Evolutionary conservation across 768 basidiomycete genomes (phyloP).

Genomic region (Termitomyces sp.): DNA sequence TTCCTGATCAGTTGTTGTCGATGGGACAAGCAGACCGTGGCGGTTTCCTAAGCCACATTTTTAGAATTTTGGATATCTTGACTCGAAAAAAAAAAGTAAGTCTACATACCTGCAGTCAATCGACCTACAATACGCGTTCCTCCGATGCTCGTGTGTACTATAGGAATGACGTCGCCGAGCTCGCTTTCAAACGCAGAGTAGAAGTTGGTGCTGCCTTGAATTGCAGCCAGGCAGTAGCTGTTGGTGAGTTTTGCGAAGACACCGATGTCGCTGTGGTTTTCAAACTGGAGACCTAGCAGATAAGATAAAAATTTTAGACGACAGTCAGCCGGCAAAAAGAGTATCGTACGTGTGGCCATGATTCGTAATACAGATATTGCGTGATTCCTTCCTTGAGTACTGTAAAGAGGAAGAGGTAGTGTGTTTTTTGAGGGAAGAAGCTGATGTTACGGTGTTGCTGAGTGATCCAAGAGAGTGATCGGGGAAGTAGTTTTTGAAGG

Average conservation of each 20-base stretch:
- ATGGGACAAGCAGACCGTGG: conserved; percentile 94
- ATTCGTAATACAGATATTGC: conserved; percentile 9
- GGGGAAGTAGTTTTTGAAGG: conserved; percentile 1
- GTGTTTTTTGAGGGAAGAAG: conserved; percentile 13
- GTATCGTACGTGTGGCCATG: conserved; percentile 46
- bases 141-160: conserved; percentile 93
- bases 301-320: conserved; percentile 13
- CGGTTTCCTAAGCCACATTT: conserved; percentile 65
- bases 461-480: not conserved
- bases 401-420: conserved; percentile 1
- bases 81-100: not conserved
- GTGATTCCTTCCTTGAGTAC: not conserved
- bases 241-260: conserved; percentile 98
- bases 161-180: conserved; percentile 87
- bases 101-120: conserved; percentile 72
- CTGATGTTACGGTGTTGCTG: conserved; percentile 1
- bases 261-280: conserved; percentile 92
- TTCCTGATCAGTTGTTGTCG: conserved; percentile 95
- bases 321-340: conserved; percentile 2
- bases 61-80: not conserved
- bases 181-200: conserved; percentile 97
- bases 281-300: conserved; percentile 79
- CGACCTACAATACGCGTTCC: conserved; percentile 94
- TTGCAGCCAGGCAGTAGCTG: conserved; percentile 91
- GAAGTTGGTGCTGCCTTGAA: conserved; percentile 95